Base-by-base conservation (phyloP, 208 protist genomes). In the Leishmania aethiopica region DNA sequence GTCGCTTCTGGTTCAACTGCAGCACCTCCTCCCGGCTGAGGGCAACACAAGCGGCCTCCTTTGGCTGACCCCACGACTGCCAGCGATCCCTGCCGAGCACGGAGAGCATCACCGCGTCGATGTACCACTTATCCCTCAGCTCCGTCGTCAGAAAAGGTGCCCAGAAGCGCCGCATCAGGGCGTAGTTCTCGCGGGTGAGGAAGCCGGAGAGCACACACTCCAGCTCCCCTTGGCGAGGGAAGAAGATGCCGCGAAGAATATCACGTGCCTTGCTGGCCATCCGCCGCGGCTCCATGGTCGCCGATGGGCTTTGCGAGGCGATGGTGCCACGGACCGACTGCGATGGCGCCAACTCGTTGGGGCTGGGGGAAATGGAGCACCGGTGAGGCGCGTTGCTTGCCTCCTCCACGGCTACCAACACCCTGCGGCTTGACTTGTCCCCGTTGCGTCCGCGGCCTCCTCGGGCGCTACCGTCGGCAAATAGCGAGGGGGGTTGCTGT, bases 81-180 rank as follows among this genome's bases (percentile, higher is more conserved):
- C 85, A 88, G 59, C 74, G 81, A 15, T 86, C 82, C 28, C 82
- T 79, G 57, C 85, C 89, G 11, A 92, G 80, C 32, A 88, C 82
- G n/a, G 82, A 82, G 15, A 90, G 81, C 87, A 87, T 91, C 32
- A 86, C 82, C 22, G 77, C 85, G 79, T 91, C 89, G 2, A 92
- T 53, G 79, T 84, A 89, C 89, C 89, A 92, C 82, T 81, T 83
- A 19, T 88, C 85, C 1, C 79, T 75, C 78, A 85, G 80, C 17
- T 86, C 82, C 10, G 75, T 71, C 4, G 11, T 67, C n/a, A 89
- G 64, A 42, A 92, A 92, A 19, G 75, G 57, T 2, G 35, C 73
- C 74, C 88, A 79, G 77, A 86, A 88, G 51, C 77, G 42, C 32
- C 82, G 84, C 81, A 90, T 77, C 7, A 59, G 45, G 1, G 77